Base-by-base conservation (phyloP, 2,329 filamentous ascomycete species). In the Fusarium oligoseptatum region DNA sequence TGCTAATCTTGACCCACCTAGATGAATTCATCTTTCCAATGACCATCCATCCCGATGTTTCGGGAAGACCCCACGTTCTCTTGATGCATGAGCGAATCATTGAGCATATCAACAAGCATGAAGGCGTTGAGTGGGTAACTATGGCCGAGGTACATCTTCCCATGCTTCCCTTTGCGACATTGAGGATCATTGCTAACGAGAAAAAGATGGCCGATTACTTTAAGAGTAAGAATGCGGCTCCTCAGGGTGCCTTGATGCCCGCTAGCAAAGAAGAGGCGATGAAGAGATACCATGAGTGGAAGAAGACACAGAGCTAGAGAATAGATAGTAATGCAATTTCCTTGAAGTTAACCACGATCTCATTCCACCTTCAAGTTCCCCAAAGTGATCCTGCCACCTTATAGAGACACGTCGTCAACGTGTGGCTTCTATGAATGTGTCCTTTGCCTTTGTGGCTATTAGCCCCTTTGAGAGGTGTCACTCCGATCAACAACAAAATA, bases 11-110 rank as follows among this genome's bases (percentile, higher is more conserved):
- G 20, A 11, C 15, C 32, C n/a, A 10, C 24, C 1, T n/a, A 72
- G 70, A 95, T 76, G 91, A 93, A 76, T 94, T 94, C 76, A 89
- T 94, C 66, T 94, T 94, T 78, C 92, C 93, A 0, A 92, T 95
- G 83, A 94, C 92, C 0, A 92, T 95, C 45, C 93, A 95, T 80
- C 93, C 93, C 0, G 93, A 95, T 78, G 91, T 93, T 0, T 91
- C 89, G 9, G 93, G 93, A 0, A 86, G 92, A 37, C 93, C 93
- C 1, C 93, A 95, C 81, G 93, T 91, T 2, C 77, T 94, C 20
- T 83, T 94, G 22, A 94, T 94, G 92, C 91, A 94, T 76, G 92
- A 94, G 82, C 73, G 81, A 20, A 68, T 84, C 43, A 94, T 94
- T 73, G 92, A 94, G 75, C 86, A 93, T 71, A 92, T 94, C 78